Conservation (phyloP, 768 basidiomycete species). For the Collybia mongolica region DNA sequence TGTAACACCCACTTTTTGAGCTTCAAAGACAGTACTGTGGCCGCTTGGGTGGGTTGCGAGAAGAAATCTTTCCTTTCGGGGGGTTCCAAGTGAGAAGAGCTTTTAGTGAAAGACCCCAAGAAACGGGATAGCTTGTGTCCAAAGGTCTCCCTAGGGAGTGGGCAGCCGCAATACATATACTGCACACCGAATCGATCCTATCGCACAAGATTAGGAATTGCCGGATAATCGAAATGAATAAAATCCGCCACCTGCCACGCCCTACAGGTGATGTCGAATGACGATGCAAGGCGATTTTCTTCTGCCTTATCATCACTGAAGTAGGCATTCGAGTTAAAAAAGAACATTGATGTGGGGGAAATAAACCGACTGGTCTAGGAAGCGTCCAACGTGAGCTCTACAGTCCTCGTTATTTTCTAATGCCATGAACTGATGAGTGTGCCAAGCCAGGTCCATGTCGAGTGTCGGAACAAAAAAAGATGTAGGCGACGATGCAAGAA, state of each 20-base stretch:
- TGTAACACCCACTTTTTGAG: no score
- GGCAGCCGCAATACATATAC: conserved; percentile 58
- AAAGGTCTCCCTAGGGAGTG: conserved; percentile 38
- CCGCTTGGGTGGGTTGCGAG: conserved; percentile 51
- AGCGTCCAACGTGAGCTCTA: conserved; percentile 32
- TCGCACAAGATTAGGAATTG: conserved; percentile 12
- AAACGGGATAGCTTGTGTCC: conserved; percentile 35
- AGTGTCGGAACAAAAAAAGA: conserved; percentile 50
- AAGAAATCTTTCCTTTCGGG: conserved; percentile 31
- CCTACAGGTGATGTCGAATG: conserved; percentile 24
- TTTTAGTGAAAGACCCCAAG: conserved; percentile 8
- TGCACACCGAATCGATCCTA: conserved; percentile 39
- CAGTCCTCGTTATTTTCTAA: conserved; percentile 41
- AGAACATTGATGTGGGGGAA: not conserved
- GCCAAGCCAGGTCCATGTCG: conserved; percentile 69
- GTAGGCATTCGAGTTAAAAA: not conserved
- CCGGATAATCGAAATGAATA: not conserved
- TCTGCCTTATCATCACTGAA: conserved; percentile 34
- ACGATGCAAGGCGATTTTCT: conserved; percentile 17
- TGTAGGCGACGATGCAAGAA: conserved; percentile 36
- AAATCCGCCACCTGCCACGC: conserved; percentile 18
- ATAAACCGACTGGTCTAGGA: conserved; percentile 45
- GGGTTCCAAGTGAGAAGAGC: conserved; percentile 29
- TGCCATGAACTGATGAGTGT: conserved; percentile 57
- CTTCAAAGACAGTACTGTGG: conserved; percentile 1